Evolutionary conservation across 1,284 basidiomycete genomes (phyloP), one percentile per base, ranked within the genome.

Genomic region (Golubevia pallescens): DNA sequence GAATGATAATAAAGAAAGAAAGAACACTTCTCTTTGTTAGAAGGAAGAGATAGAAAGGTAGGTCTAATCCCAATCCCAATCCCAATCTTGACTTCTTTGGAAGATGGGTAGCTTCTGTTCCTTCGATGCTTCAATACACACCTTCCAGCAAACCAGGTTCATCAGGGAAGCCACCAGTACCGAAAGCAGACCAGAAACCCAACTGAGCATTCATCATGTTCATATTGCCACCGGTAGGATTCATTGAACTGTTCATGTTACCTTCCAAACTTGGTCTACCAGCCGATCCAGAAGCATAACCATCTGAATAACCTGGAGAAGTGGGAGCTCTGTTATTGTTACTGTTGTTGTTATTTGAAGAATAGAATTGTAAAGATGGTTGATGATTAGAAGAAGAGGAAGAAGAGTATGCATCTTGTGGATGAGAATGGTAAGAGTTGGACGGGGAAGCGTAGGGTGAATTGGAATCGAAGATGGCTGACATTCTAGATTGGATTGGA

Each of bases 131-230:
- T 34, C 13, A 8, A 3, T 16, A 65, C 67, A 38, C 57, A 72
- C 70, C 72, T 57, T 85, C 82, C 79, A 85, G 78, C 60, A 85
- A 69, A 34, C 74, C 64, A 10, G 82, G 82, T 60, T 85, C 82
- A 60, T 80, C 82, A 4, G 82, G 82, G 51, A 80, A 77, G 6
- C 79, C 81, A n/a, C 81, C 81, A 1, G 82, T 84, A 57, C 79
- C 80, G 61, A 85, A 84, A 19, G 82, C 82, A 28, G 69, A 68
- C 78, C 78, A 81, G 60, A 81, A 79, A 57, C 73, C 69, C 69
- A 77, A 71, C 56, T 81, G 77, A 16, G 71, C 68, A 57, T 65
- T 69, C 73, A 80, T 78, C 65, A 74, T 69, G 58, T 1, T 69
- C 68, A 14, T 68, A 63, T 13, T 71, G 66, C 32, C 68, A 68